Percentiles rank a stretch among this genome's conserved stretches.
These are phyloP conservation scores for Beauveria bassiana DNA, from an alignment of 2,329 filamentous ascomycete species.

Conservation along the genomic window DNA sequence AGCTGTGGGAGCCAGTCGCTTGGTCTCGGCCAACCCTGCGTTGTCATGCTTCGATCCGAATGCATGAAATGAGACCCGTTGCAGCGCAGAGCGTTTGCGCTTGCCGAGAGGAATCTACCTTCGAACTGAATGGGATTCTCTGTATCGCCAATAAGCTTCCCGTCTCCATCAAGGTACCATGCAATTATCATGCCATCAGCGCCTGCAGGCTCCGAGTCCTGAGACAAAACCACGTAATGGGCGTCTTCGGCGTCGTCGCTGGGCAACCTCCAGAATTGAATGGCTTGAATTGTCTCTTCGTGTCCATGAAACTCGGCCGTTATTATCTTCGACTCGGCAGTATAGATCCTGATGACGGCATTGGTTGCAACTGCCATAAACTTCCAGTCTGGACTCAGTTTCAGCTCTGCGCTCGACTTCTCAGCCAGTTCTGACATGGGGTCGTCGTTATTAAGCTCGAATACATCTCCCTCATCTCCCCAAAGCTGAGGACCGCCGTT, in stretches of 20 bases:
- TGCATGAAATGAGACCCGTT: neutral
- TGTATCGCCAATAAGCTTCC: neutral
- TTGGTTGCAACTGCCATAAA: slow-evolving; percentile 6
- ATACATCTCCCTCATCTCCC: slow-evolving; percentile 1
- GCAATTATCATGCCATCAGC: slow-evolving; percentile 2
- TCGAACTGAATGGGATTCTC: neutral
- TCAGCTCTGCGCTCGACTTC: neutral
- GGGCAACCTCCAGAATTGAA: neutral
- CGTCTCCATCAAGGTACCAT: neutral
- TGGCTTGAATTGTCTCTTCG: neutral
- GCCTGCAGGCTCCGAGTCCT: slow-evolving; percentile 1
- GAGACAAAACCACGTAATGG: neutral
- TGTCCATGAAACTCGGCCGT: slow-evolving; percentile 1
- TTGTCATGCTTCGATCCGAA: slow-evolving; percentile 4
- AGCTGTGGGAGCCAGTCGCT: slow-evolving; percentile 7
- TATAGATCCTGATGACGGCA: neutral
- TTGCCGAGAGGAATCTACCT: slow-evolving; percentile 1
- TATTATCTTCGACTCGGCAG: neutral
- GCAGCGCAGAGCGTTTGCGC: neutral
- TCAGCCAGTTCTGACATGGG: slow-evolving; percentile 1
- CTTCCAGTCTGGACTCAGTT: neutral
- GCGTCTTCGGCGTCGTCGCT: neutral
- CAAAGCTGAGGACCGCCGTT: neutral
- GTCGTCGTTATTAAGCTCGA: neutral
- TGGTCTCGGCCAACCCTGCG: slow-evolving; percentile 2